Evolutionary conservation across 495 filamentous ascomycete species (phyloP), one percentile per base, ranked within the genome.

Genomic region (Barbatosphaeria neglecta): DNA sequence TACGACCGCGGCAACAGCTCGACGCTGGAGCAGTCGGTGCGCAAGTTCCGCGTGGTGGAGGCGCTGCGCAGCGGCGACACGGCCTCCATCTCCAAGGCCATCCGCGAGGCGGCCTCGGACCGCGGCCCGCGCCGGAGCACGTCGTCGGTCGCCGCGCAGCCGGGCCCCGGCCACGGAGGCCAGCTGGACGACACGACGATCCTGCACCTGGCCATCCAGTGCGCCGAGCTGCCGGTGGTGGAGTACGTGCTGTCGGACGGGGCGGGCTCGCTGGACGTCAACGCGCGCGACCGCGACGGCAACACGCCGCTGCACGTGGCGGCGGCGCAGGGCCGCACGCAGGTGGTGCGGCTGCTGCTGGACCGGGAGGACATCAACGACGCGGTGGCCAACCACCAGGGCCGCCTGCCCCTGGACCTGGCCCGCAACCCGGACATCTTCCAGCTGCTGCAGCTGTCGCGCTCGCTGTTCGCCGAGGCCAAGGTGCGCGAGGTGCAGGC

Each of bases 131-230:
- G 73, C 39, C 61, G 69, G 46, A 78, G 75, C 60, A 74, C 61
- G 16, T 75, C 77, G 24, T 73, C 79, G 22, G 68, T 76, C 45
- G 65, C 72, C 24, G 57, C 60, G 22, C 58, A 65, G 9, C 59
- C 64, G 19, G 64, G 64, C 4, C 63, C 67, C 39, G 39, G 20
- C 8, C n/a, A n/a, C n/a, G n/a, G n/a, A n/a, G n/a, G n/a, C n/a
- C n/a, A n/a, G n/a, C 49, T 90, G 16, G 85, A 88, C 37, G 87
- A 90, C 33, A 92, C 89, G 2, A 87, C 86, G 0, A 81, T 95
- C 35, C 73, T 98, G 15, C 93, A 97, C 62, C 70, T 98, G 43
- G 90, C 92, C 22, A 86, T 96, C n/a, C 92, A 97, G 61, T 98
- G 92, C 56, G 93, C 93, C 16, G 90, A 97, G 56, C 76, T 83